Base-by-base conservation (phyloP, 805 yeast species). In the Isabelozyma heimii region DNA sequence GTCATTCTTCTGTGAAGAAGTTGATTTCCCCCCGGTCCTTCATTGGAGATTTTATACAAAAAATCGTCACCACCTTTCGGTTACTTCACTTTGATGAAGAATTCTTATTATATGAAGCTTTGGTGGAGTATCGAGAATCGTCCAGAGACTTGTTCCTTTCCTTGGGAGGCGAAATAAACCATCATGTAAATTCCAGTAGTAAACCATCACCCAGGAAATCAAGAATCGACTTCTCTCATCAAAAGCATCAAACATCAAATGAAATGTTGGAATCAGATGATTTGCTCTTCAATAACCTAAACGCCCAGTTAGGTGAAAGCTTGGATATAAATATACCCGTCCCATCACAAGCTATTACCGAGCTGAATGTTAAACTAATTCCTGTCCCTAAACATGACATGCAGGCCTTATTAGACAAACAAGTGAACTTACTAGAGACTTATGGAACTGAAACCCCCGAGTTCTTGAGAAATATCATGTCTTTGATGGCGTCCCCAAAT, bases 301-400 rank as follows among this genome's bases (percentile, higher is more conserved):
- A 56, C 43, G 41, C 40, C 8, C 57, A 45, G 43, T 15, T 40
- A 35, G 8, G 42, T 33, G 51, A 45, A 15, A 44, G 46, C 15
- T 39, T 51, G 37, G 56, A 52, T 37, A 43, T 52, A 10, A 43
- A 47, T 28, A 45, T 58, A 37, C 54, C 54, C 10, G 43, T 44
- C 15, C 27, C 45, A 12, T 44, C 54, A 10, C 45, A 50, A 37
- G 40, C 30, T 27, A 40, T 37, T 43, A 45, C 37, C 24, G 43
- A 33, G 26, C 48, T 5, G 13, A 37, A 8, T 20, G 51, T 50
- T 3, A 56, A 65, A 3, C 48, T 70, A 8, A 48, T 68, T 1
- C 67, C 80, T 5, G 61, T 81, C 1, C 78, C 87, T 0, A 79
- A 79, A 46, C 70, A 73, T 37, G 87, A 82, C 56, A 55, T 84